Base-by-base conservation (phyloP, 192 early-diverging fungal genomes). In the Entrophospora sp. region DNA sequence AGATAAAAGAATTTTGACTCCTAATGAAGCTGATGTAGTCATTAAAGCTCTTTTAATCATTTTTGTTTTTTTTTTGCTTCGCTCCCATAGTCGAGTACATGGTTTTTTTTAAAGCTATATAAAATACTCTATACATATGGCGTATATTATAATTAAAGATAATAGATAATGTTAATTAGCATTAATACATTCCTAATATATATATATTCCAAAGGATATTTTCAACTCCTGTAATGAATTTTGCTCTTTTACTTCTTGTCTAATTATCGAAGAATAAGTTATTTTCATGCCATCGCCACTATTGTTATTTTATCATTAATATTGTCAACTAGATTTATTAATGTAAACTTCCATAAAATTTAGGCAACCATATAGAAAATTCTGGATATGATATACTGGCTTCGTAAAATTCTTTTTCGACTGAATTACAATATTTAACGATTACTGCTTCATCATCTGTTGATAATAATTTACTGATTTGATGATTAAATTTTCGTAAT, bases 91-190 rank as follows among this genome's bases (percentile, higher is more conserved):
- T 46, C 82, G 80, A 2, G 79, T 81, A 6, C 94, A 94, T 38
- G 97, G 68, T 73, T 98, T 35, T 83, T 73, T 10, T 64, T 75
- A 66, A 92, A 91, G 9, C 80, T 79, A 51, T 70, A 63, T 3
- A 89, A 61, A 36, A 94, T 46, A 56, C 96, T 93, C 66, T 95
- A 88, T 56, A 96, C 69, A 64, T 86, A 87, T 14, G 92, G 65
- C 55, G 63, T 51, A 35, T 66, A 43, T 24, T 18, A 34, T 20
- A 38, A 58, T 30, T 51, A 53, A 36, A 51, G 52, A 20, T 61
- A 32, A 72, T 52, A 49, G 53, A 44, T 60, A 55, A 61, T 42
- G 51, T 4, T 14, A 30, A 49, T 61, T n/a, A n/a, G n/a, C n/a
- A n/a, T n/a, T n/a, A n/a, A n/a, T n/a, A n/a, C n/a, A n/a, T n/a